A percentile compares a stretch with the other conserved stretches of the same genome.
Evolutionary conservation across 768 basidiomycete species (phyloP).

Genomic region (Russula sp.): DNA sequence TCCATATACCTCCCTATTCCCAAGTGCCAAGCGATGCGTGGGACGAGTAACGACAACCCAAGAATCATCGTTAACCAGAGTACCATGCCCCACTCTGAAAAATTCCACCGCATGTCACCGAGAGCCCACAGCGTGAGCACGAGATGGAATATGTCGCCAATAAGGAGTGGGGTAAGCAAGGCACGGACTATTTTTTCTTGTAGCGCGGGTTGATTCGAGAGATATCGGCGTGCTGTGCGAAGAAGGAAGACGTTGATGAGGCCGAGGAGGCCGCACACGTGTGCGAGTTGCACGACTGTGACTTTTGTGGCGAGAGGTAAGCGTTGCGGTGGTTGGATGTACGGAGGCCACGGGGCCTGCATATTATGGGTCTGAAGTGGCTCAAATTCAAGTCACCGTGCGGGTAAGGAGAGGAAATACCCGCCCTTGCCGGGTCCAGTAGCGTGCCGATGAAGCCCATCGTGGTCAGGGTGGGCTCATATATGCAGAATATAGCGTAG

Average conservation of each 20-base stretch:
- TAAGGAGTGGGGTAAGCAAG: constrained; percentile 57
- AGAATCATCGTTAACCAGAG: constrained; percentile 58
- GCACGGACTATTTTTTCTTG: constrained; percentile 67
- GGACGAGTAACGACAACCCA: constrained; percentile 59
- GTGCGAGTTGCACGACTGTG: constrained; percentile 66
- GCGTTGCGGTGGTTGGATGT: constrained; percentile 38
- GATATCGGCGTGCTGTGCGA: constrained; percentile 50
- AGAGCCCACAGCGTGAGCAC: constrained; percentile 66
- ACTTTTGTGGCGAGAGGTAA: constrained; percentile 59
- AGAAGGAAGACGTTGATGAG: constrained; percentile 63
- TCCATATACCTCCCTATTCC: constrained; percentile 71
- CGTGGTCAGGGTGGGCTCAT: constrained; percentile 61
- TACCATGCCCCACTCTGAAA: constrained; percentile 59
- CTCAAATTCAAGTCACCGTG: background rate
- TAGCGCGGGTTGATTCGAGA: constrained; percentile 48
- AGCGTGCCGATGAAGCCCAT: constrained; percentile 61
- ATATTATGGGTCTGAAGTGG: constrained; percentile 53
- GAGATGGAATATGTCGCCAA: constrained; percentile 63
- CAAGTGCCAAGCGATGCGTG: constrained; percentile 65
- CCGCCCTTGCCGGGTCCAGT: constrained; percentile 56
- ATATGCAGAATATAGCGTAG: constrained; percentile 64
- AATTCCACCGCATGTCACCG: constrained; percentile 59
- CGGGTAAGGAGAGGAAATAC: constrained; percentile 19
- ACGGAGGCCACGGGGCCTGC: constrained; percentile 65
- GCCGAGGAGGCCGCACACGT: constrained; percentile 70